Percentiles rank a stretch among this genome's conserved stretches.
Conservation (phyloP, 306 rosid species). For the Cucumis cinereus region DNA sequence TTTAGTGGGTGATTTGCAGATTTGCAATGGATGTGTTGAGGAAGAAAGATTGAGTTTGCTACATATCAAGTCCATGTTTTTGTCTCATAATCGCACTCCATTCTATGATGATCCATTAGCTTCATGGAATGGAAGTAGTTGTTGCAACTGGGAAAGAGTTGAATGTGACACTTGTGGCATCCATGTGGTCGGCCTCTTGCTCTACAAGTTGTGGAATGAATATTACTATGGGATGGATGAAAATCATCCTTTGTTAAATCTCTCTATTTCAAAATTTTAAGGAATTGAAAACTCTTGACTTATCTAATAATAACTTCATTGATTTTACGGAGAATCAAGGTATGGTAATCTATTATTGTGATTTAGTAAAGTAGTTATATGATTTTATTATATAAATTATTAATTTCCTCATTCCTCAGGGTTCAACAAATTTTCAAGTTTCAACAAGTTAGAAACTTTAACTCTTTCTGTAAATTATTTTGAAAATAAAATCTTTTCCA, state of each 20-base stretch:
- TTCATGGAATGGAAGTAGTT: background rate
- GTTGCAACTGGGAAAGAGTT: background rate
- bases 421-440: background rate
- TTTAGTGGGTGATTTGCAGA: background rate
- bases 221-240: rapidly evolving
- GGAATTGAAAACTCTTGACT: background rate
- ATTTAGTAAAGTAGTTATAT: too few species aligned
- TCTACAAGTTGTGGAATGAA: rapidly evolving
- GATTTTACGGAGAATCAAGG: background rate
- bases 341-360: background rate
- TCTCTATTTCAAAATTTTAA: background rate
- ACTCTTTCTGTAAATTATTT: background rate
- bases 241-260: background rate
- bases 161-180: background rate
- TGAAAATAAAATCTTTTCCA: background rate
- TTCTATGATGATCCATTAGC: background rate
- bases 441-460: constrained; percentile 3
- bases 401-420: background rate
- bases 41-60: background rate
- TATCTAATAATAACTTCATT: background rate
- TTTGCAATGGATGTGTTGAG: background rate
- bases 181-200: background rate
- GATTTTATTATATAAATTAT: background rate
- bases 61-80: background rate
- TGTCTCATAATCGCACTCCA: background rate